These are phyloP conservation scores for Cladorrhinum sp. DNA, from an alignment of 2,329 filamentous ascomycete species.

Conservation along the genomic window DNA sequence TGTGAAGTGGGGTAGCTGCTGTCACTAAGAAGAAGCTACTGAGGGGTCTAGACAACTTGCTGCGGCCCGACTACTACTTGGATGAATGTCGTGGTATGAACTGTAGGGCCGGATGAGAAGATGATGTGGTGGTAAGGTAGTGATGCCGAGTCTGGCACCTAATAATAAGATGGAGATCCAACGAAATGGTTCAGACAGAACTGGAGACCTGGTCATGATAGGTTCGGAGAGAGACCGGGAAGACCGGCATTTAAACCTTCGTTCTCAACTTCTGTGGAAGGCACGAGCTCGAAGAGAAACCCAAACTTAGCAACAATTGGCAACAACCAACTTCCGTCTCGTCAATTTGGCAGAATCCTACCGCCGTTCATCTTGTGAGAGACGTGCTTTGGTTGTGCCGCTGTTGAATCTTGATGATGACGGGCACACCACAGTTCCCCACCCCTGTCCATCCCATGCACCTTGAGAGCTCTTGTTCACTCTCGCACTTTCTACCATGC, in stretches of 20 bases:
- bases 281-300: neutral
- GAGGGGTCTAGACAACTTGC: slow-evolving; percentile 2
- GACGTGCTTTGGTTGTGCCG: neutral
- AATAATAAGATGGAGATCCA: neutral
- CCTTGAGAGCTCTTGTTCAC: neutral
- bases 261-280: neutral
- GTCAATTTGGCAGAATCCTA: slow-evolving; percentile 12
- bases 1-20: slow-evolving; percentile 5
- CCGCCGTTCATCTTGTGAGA: neutral
- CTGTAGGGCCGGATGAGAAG: neutral
- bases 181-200: neutral
- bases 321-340: neutral
- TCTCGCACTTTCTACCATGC: slow-evolving; percentile 1
- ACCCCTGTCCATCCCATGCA: neutral
- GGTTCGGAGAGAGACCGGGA: no score
- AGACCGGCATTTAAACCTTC: neutral
- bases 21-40: slow-evolving; percentile 2
- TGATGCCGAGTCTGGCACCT: neutral
- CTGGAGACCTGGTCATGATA: no score
- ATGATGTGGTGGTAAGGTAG: neutral
- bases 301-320: slow-evolving; percentile 13
- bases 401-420: neutral
- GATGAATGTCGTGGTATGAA: neutral
- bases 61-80: neutral
- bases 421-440: neutral